Conservation (phyloP, 805 yeast species). For the Ogataea henricii region DNA sequence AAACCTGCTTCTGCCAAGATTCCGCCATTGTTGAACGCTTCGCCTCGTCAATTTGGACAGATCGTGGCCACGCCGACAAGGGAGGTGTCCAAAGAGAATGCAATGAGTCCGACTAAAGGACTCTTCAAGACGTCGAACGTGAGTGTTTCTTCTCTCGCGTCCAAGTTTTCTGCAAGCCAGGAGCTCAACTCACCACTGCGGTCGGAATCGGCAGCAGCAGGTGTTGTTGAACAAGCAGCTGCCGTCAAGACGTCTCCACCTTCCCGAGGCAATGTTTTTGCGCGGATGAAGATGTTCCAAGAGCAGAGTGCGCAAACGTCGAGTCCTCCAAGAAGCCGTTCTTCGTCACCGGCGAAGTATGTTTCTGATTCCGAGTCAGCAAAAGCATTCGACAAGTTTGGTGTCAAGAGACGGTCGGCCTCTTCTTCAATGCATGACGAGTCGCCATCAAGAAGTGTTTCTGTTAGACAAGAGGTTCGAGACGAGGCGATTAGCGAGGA, state of each 20-base stretch:
- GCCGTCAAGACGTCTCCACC: constrained; percentile 22
- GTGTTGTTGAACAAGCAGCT: constrained; percentile 10
- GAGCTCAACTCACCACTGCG: constrained; percentile 20
- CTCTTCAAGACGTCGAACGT: constrained; percentile 20
- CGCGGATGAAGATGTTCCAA: constrained; percentile 31
- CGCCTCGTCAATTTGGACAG: constrained; percentile 18
- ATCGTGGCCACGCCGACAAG: constrained; percentile 21
- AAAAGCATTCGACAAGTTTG: constrained; percentile 34
- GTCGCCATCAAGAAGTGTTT: constrained; percentile 1
- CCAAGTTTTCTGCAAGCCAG: constrained; percentile 28
- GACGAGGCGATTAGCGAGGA: background rate
- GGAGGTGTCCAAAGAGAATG: constrained; percentile 7
- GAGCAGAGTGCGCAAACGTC: constrained; percentile 7
- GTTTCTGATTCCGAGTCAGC: constrained; percentile 15
- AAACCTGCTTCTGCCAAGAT: constrained; percentile 8
- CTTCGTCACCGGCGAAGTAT: constrained; percentile 23
- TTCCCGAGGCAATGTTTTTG: constrained; percentile 25
- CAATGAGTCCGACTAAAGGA: constrained; percentile 16
- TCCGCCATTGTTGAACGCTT: constrained; percentile 7
- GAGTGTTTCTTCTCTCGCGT: constrained; percentile 33
- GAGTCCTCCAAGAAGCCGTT: constrained; percentile 18
- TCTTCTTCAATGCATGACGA: constrained; percentile 8
- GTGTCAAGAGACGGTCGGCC: constrained; percentile 27
- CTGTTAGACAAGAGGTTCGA: background rate
- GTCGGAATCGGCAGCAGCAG: background rate